Conservation (phyloP, 768 basidiomycete genomes). For the Amyloporia xantha region DNA sequence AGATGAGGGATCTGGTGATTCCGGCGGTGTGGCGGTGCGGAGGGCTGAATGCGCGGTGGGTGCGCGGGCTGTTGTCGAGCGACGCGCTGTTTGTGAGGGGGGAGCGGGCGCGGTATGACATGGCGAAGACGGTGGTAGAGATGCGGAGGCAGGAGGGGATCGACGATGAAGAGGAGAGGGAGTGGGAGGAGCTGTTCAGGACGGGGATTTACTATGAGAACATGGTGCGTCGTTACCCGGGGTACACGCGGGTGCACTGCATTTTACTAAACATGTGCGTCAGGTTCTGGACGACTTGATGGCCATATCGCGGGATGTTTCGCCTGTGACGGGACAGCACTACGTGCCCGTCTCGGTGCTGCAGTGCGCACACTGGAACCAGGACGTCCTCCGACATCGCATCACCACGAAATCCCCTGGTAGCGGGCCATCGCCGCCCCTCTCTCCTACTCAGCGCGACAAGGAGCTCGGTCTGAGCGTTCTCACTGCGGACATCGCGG, state of each 20-base stretch:
- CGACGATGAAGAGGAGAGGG: slow-evolving; percentile 55
- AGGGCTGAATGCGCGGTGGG: slow-evolving; percentile 69
- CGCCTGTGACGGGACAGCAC: slow-evolving; percentile 58
- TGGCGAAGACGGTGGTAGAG: slow-evolving; percentile 72
- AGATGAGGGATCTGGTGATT: slow-evolving; percentile 16
- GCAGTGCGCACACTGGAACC: slow-evolving; percentile 77
- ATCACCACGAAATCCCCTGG: slow-evolving; percentile 37
- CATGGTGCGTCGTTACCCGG: slow-evolving; percentile 51
- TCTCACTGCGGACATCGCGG: slow-evolving; percentile 43
- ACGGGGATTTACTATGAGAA: slow-evolving; percentile 80
- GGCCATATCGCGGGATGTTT: slow-evolving; percentile 65
- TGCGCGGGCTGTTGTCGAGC: slow-evolving; percentile 64
- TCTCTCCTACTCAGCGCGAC: slow-evolving; percentile 28
- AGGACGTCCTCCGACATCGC: slow-evolving; percentile 57
- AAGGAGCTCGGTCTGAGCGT: slow-evolving; percentile 67
- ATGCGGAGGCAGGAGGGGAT: slow-evolving; percentile 47
- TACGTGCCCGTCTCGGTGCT: slow-evolving; percentile 64
- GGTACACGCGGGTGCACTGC: not conserved
- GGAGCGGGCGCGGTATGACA: slow-evolving; percentile 75
- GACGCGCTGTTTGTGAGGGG: slow-evolving; percentile 75
- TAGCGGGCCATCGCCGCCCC: slow-evolving; percentile 28
- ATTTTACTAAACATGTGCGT: slow-evolving; percentile 8
- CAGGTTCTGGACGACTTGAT: slow-evolving; percentile 80
- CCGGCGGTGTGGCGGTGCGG: slow-evolving; percentile 69
- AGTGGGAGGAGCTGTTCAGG: slow-evolving; percentile 66